These are phyloP conservation scores for Aspergillus sp. DNA, from an alignment of 2,329 filamentous ascomycete species.

Conservation along the genomic window DNA sequence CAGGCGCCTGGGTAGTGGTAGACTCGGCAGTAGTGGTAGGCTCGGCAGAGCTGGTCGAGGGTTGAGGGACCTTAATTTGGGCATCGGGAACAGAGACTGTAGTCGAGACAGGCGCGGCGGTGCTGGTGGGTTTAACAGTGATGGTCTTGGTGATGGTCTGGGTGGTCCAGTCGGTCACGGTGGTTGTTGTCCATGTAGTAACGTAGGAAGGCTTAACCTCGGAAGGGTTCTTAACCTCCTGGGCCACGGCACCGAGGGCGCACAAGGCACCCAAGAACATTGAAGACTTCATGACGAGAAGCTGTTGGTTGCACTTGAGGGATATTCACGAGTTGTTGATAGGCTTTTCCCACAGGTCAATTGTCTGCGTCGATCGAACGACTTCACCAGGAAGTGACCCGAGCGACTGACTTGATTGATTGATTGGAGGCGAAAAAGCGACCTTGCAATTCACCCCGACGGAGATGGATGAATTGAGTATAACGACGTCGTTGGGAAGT, in stretches of 20 bases:
- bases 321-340: slow-evolving; percentile 9
- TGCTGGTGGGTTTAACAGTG: slow-evolving; percentile 17
- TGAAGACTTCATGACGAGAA: slow-evolving; percentile 32
- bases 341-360: slow-evolving; percentile 32
- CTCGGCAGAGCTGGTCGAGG: neutral
- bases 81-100: neutral
- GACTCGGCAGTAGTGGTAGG: slow-evolving; percentile 3
- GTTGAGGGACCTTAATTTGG: neutral
- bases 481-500: slow-evolving; percentile 12
- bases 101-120: slow-evolving; percentile 1
- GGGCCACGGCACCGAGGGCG: slow-evolving; percentile 33
- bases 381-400: slow-evolving; percentile 40
- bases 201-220: slow-evolving; percentile 36
- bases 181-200: slow-evolving; percentile 17
- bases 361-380: slow-evolving; percentile 21
- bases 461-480: slow-evolving; percentile 6
- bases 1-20: slow-evolving; percentile 1
- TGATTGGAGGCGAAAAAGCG: slow-evolving; percentile 3
- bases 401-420: slow-evolving; percentile 13
- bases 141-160: slow-evolving; percentile 39
- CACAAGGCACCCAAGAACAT: slow-evolving; percentile 37
- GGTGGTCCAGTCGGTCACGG: slow-evolving; percentile 32
- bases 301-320: slow-evolving; percentile 7
- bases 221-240: neutral
- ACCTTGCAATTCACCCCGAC: slow-evolving; percentile 5